Percentiles rank a stretch among this genome's conserved stretches.
These are phyloP conservation scores for Mycena polygramma DNA, from an alignment of 768 basidiomycete species.

Conservation along the genomic window DNA sequence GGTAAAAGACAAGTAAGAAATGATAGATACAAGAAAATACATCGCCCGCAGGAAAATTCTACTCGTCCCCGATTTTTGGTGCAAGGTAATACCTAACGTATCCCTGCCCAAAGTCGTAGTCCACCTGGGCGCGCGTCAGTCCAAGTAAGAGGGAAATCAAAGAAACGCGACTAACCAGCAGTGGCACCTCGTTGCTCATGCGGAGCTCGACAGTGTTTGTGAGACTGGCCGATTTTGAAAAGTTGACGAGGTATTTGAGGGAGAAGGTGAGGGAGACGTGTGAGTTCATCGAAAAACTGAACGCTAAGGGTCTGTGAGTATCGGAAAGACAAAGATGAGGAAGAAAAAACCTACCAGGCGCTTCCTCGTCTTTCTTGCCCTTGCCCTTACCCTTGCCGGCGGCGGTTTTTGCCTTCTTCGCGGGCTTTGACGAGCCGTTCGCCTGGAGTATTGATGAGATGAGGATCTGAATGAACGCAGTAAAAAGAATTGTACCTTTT, in stretches of 20 bases:
- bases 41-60: slow-evolving; percentile 23
- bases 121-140: slow-evolving; percentile 64
- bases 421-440: slow-evolving; percentile 56
- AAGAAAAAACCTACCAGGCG: slow-evolving; percentile 45
- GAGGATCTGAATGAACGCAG: slow-evolving; percentile 7
- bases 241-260: slow-evolving; percentile 97
- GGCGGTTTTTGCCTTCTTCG: slow-evolving; percentile 60
- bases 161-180: slow-evolving; percentile 70
- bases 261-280: slow-evolving; percentile 95
- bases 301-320: slow-evolving; percentile 52
- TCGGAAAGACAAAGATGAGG: neutral
- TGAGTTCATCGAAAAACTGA: slow-evolving; percentile 89
- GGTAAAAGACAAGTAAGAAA: slow-evolving; percentile 9
- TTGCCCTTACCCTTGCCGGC: slow-evolving; percentile 68
- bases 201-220: slow-evolving; percentile 81
- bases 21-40: slow-evolving; percentile 29
- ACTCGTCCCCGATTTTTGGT: slow-evolving; percentile 94
- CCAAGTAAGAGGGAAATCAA: slow-evolving; percentile 16
- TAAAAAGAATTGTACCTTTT: slow-evolving; percentile 59
- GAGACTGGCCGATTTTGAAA: slow-evolving; percentile 89
- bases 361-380: slow-evolving; percentile 66
- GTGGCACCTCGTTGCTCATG: slow-evolving; percentile 93
- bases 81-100: slow-evolving; percentile 95
- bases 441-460: slow-evolving; percentile 39
- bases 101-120: slow-evolving; percentile 91